Conservation (phyloP, 352 stramenopile genomes). For the Globisporangium acanthophoron region DNA sequence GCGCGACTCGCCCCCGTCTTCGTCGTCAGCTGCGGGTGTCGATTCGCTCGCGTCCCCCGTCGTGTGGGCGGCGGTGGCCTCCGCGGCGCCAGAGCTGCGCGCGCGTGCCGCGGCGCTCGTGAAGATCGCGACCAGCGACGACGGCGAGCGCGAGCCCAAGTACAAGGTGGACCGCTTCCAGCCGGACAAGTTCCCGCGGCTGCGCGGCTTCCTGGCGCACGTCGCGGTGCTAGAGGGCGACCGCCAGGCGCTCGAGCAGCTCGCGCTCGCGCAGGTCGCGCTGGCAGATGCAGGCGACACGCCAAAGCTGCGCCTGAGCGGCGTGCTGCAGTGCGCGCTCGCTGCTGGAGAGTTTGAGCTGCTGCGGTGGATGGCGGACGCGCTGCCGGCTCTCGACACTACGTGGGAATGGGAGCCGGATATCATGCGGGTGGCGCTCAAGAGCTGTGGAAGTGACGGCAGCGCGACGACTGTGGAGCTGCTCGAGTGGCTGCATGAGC, state of each 20-base stretch:
- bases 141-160: conserved; percentile 3
- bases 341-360: not conserved
- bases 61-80: not conserved
- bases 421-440: conserved; percentile 4
- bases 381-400: not conserved
- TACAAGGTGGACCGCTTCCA: conserved; percentile 15
- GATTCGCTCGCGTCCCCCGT: not conserved
- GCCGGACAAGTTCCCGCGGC: conserved; percentile 6
- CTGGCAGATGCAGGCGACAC: not conserved
- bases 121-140: not conserved
- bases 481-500: conserved; percentile 3
- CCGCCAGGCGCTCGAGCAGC: conserved; percentile 1
- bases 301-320: conserved; percentile 2
- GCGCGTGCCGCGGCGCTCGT: not conserved
- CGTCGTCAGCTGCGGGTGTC: not conserved
- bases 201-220: conserved; percentile 8
- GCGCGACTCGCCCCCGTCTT: not conserved
- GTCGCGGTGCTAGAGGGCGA: conserved; percentile 9
- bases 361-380: conserved; percentile 7
- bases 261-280: not conserved
- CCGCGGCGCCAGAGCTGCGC: not conserved
- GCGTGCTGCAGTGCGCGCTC: conserved; percentile 7
- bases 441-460: not conserved
- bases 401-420: conserved; percentile 8
- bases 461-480: conserved; percentile 1